Percentiles rank a stretch among this genome's conserved stretches.
Evolutionary conservation across 1,284 basidiomycete species (phyloP).

Genomic region (Singerocomus inundabilis): DNA sequence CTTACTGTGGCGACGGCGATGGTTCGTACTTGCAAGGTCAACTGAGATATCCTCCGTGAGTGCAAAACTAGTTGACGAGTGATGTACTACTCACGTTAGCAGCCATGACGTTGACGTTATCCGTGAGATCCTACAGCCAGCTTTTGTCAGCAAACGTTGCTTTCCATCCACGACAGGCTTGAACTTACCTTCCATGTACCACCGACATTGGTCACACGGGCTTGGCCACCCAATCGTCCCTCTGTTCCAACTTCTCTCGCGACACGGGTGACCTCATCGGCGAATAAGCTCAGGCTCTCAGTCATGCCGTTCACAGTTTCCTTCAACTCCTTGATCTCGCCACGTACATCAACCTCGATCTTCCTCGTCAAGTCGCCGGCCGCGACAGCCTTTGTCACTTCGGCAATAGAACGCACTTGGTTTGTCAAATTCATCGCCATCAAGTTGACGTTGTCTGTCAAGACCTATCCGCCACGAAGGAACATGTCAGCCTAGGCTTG

Average conservation of each 20-base stretch:
- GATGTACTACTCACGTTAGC: slow-evolving; percentile 56
- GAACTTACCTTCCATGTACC: slow-evolving; percentile 89
- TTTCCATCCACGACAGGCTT: slow-evolving; percentile 19
- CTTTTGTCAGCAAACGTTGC: not conserved
- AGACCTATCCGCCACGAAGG: slow-evolving; percentile 42
- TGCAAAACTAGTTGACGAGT: not conserved
- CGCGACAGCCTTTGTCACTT: slow-evolving; percentile 88
- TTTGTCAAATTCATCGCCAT: slow-evolving; percentile 93
- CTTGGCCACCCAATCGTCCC: slow-evolving; percentile 85
- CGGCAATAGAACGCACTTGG: slow-evolving; percentile 86
- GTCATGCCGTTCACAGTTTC: slow-evolving; percentile 93
- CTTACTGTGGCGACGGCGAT: slow-evolving; percentile 86
- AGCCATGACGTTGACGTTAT: slow-evolving; percentile 91
- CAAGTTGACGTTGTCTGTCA: slow-evolving; percentile 80
- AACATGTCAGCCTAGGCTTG: slow-evolving; percentile 1
- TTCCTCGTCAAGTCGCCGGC: slow-evolving; percentile 88
- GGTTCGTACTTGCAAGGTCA: slow-evolving; percentile 93
- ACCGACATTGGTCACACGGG: slow-evolving; percentile 86
- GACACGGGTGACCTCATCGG: slow-evolving; percentile 85
- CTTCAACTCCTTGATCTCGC: slow-evolving; percentile 87
- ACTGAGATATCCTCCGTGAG: slow-evolving; percentile 40
- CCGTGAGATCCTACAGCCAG: slow-evolving; percentile 70
- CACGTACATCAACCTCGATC: slow-evolving; percentile 85
- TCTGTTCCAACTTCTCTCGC: slow-evolving; percentile 92
- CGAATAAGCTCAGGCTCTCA: slow-evolving; percentile 82